Evolutionary conservation across 2,329 filamentous ascomycete species (phyloP).

Genomic region (Trematosphaeria pertusa): DNA sequence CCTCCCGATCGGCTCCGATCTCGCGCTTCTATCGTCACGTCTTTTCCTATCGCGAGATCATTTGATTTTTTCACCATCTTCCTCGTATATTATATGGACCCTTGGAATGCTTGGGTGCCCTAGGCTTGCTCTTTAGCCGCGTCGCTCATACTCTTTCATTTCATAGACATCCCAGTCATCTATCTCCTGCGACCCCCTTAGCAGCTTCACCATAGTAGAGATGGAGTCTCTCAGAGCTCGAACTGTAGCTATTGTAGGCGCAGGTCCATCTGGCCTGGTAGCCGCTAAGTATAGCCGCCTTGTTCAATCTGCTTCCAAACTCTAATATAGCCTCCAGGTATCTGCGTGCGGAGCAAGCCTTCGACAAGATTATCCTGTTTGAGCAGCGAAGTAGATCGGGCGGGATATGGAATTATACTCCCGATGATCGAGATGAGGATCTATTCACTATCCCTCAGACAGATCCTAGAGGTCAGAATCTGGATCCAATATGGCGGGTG

Average conservation of each 20-base stretch:
- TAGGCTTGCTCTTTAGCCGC: too few species aligned
- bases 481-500: conserved; percentile 68
- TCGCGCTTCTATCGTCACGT: too few species aligned
- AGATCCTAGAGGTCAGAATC: conserved; percentile 65
- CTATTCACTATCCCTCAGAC: conserved; percentile 69
- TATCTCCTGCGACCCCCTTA: too few species aligned
- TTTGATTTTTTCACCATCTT: too few species aligned
- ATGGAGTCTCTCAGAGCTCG: conserved; percentile 61
- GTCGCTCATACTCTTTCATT: too few species aligned
- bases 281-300: conserved; percentile 67
- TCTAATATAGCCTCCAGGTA: conserved; percentile 57
- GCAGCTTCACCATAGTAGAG: too few species aligned
- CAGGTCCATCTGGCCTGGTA: conserved; percentile 79
- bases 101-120: too few species aligned
- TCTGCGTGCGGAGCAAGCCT: conserved; percentile 73
- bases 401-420: conserved; percentile 85
- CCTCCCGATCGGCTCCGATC: too few species aligned
- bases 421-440: conserved; percentile 55
- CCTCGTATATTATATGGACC: too few species aligned
- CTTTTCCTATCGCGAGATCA: too few species aligned
- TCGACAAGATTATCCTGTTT: conserved; percentile 75
- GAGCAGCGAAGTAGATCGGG: conserved; percentile 81
- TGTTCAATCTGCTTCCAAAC: not conserved
- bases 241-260: conserved; percentile 79
- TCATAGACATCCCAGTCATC: too few species aligned